These are phyloP conservation scores for Lichenothelia convexa DNA, from an alignment of 495 filamentous ascomycete species.

Conservation along the genomic window DNA sequence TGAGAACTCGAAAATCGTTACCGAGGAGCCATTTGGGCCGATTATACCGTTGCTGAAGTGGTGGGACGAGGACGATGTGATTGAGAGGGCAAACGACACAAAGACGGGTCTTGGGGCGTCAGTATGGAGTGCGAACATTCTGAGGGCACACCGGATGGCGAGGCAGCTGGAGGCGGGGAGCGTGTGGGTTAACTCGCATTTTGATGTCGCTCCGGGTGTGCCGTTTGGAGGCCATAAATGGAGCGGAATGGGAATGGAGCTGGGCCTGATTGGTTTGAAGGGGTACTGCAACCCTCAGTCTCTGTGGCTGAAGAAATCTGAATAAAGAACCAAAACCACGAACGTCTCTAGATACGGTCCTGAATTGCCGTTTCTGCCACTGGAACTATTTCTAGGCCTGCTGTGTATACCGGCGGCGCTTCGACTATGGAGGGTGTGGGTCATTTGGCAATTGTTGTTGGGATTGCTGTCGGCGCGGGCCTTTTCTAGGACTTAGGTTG, in stretches of 20 bases:
- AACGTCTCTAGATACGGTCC: not conserved
- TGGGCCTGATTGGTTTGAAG: constrained; percentile 7
- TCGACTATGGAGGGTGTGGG: too few relatives aligned
- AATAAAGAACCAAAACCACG: not conserved
- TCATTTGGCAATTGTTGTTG: too few relatives aligned
- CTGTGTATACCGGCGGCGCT: too few relatives aligned
- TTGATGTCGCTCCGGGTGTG: constrained; percentile 3
- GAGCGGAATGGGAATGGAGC: constrained; percentile 8
- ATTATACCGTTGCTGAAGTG: constrained; percentile 39
- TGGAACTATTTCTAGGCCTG: too few relatives aligned
- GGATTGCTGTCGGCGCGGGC: too few relatives aligned
- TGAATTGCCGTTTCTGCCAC: too few relatives aligned
- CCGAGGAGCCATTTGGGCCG: constrained; percentile 36
- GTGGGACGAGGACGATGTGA: constrained; percentile 38
- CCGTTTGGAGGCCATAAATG: constrained; percentile 9
- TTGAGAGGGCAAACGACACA: constrained; percentile 35
- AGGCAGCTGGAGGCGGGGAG: constrained; percentile 32
- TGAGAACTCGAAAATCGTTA: constrained; percentile 24
- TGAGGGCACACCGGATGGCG: constrained; percentile 31
- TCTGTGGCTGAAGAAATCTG: not conserved
- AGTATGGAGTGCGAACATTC: constrained; percentile 36
- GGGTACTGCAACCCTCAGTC: constrained; percentile 3
- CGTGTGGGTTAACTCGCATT: constrained; percentile 35
- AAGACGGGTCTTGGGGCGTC: constrained; percentile 36
- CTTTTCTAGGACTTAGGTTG: too few relatives aligned